Conservation (phyloP, 1,139 yeast species). For the Geotrichum klebahnii region DNA sequence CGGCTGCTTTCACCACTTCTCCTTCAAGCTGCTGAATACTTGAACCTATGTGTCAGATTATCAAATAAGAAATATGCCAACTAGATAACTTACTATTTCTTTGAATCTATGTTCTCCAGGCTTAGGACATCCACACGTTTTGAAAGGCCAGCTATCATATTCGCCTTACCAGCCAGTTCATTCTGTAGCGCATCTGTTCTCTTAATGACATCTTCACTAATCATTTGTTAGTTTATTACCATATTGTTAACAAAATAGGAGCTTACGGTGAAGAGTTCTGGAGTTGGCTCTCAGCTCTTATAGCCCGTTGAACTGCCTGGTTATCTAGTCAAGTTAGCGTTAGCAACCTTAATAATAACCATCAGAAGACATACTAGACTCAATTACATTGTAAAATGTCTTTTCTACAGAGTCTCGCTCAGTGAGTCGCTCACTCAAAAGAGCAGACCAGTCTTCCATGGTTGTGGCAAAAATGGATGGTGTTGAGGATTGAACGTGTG, state of each 20-base stretch:
- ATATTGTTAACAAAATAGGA: no score
- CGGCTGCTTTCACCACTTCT: conserved; percentile 4
- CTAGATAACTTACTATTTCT: conserved; percentile 17
- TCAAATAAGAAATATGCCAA: no score
- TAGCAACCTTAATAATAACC: not conserved
- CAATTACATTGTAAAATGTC: conserved; percentile 25
- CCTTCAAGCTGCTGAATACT: conserved; percentile 18
- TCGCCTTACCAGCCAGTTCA: conserved; percentile 21
- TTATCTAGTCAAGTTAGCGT: conserved; percentile 13
- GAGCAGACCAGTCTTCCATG: conserved; percentile 18
- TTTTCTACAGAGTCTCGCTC: conserved; percentile 33
- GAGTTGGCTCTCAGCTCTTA: conserved; percentile 20
- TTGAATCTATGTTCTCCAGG: conserved; percentile 1
- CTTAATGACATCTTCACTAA: not conserved
- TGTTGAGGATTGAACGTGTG: no score
- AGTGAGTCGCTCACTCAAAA: conserved; percentile 34
- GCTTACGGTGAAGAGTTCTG: conserved; percentile 14
- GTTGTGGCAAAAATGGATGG: not conserved
- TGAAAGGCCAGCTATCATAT: conserved; percentile 12
- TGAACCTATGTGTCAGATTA: no score
- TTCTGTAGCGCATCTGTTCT: conserved; percentile 11
- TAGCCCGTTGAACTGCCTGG: conserved; percentile 22
- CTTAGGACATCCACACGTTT: conserved; percentile 7
- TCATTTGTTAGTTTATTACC: not conserved
- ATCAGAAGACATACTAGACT: conserved; percentile 28